A percentile compares a stretch with the other conserved stretches of the same genome.
These are phyloP conservation scores for Leccinum solheimii DNA, from an alignment of 1,284 basidiomycete genomes.

Conservation along the genomic window DNA sequence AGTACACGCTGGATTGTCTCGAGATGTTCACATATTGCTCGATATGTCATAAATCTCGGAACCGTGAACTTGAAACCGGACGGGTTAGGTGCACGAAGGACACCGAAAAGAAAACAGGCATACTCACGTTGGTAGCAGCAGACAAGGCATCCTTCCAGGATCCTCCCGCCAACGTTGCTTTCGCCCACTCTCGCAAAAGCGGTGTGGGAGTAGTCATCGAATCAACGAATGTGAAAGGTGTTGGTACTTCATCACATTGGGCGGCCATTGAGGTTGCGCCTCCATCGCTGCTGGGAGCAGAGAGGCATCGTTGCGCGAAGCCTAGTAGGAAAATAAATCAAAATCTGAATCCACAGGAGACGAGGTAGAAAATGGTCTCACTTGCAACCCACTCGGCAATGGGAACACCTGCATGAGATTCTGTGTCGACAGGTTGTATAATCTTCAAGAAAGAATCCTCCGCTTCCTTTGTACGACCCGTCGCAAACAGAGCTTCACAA, in stretches of 20 bases:
- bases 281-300: background rate
- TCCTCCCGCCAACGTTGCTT: background rate
- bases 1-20: background rate
- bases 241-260: no score
- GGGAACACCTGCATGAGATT: background rate
- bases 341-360: background rate
- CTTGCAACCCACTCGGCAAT: background rate
- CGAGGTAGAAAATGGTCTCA: background rate
- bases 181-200: background rate
- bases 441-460: background rate
- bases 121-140: background rate
- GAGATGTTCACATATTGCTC: conserved; percentile 5
- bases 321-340: background rate
- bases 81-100: no score
- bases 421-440: background rate
- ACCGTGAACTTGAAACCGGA: conserved; percentile 4
- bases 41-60: conserved; percentile 2
- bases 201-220: background rate
- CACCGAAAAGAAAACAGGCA: no score
- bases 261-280: no score
- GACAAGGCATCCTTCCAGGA: background rate
- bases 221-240: no score
- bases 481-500: conserved; percentile 1
- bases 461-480: background rate
- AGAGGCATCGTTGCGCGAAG: background rate